A percentile compares a stretch with the other conserved stretches of the same genome.
These are phyloP conservation scores for Colletotrichum sp. DNA, from an alignment of 2,329 filamentous ascomycete species.

Conservation along the genomic window DNA sequence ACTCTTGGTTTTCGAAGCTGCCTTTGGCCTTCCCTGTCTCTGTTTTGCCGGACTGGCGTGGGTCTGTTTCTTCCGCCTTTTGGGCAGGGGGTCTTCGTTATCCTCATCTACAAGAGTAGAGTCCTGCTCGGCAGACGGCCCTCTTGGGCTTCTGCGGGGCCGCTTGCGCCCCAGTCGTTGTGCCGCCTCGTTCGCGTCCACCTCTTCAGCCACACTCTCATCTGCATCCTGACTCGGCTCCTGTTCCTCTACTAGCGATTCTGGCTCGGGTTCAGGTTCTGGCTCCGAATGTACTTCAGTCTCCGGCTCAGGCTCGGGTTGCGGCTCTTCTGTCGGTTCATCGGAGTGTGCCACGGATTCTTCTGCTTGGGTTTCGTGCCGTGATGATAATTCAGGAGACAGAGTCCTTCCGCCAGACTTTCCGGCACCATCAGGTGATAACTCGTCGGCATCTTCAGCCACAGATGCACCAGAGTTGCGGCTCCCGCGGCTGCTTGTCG, in stretches of 20 bases:
- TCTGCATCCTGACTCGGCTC: neutral
- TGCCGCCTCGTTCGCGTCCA: conserved; percentile 49
- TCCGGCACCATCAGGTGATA: conserved; percentile 33
- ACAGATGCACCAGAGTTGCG: conserved; percentile 23
- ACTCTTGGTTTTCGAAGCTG: conserved; percentile 21
- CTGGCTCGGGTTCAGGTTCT: neutral
- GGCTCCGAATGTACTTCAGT: neutral
- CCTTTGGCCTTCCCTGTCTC: conserved; percentile 34
- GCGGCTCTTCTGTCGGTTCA: neutral
- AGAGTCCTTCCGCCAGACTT: neutral
- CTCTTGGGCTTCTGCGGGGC: conserved; percentile 38
- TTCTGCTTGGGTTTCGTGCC: neutral
- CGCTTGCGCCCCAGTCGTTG: conserved; percentile 47
- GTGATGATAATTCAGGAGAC: conserved; percentile 20
- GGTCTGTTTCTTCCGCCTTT: conserved; percentile 39
- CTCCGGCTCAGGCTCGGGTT: neutral
- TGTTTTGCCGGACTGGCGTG: conserved; percentile 47
- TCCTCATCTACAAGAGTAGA: conserved; percentile 36
- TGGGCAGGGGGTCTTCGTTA: conserved; percentile 33
- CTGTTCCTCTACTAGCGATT: neutral
- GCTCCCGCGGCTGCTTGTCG: conserved; percentile 28
- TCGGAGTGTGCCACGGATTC: neutral
- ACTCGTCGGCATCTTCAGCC: conserved; percentile 32
- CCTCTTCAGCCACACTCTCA: conserved; percentile 45
- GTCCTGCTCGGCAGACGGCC: conserved; percentile 47